Percentiles rank a stretch among this genome's conserved stretches.
These are phyloP conservation scores for Heliamphora pulchella DNA, from an alignment of 179 eudicot species.

Conservation along the genomic window DNA sequence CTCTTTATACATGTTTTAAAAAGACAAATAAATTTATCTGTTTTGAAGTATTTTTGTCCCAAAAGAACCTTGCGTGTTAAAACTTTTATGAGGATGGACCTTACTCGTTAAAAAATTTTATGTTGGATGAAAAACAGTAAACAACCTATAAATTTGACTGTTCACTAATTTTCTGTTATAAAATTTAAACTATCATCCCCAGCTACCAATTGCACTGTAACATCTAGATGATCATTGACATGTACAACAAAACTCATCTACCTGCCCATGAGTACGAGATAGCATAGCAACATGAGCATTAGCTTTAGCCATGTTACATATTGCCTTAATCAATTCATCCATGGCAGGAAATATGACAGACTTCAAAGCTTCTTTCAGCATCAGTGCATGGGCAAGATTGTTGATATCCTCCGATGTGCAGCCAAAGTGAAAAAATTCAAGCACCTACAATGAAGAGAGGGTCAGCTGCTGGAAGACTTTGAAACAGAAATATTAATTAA, in stretches of 20 bases:
- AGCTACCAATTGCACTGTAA: neutral
- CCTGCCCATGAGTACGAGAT: conserved; percentile 99
- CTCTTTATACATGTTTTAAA: no score
- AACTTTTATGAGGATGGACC: no score
- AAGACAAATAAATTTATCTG: no score
- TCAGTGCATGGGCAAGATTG: conserved; percentile 84
- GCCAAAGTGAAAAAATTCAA: conserved; percentile 94
- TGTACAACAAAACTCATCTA: conserved; percentile 17
- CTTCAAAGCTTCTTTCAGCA: conserved; percentile 51
- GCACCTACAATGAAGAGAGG: conserved; percentile 43
- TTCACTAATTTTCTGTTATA: no score
- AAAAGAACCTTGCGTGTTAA: no score
- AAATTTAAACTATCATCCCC: neutral
- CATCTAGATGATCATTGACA: neutral
- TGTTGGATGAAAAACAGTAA: no score
- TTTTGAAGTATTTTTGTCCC: no score
- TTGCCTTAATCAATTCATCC: conserved; percentile 57
- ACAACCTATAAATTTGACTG: no score
- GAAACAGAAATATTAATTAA: neutral
- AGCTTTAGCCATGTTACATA: conserved; percentile 57
- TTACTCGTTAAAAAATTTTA: no score
- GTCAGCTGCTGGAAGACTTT: neutral
- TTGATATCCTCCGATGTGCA: conserved; percentile 98
- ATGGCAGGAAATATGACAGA: conserved; percentile 50
- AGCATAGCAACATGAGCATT: conserved; percentile 70